Base-by-base conservation (phyloP, 2,329 filamentous ascomycete species). In the Penicillium sp. region DNA sequence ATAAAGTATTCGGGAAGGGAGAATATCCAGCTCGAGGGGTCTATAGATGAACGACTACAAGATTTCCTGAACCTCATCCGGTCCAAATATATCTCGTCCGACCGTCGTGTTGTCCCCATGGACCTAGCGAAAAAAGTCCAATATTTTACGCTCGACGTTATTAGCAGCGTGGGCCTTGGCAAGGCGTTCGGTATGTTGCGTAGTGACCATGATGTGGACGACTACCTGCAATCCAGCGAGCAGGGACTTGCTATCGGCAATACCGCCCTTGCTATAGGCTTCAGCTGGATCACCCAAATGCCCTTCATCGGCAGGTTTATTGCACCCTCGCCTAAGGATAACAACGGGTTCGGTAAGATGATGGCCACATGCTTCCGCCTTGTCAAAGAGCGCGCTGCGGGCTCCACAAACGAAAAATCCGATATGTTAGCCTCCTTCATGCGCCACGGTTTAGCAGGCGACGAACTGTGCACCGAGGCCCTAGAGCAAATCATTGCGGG, bases 81-180 rank as follows among this genome's bases (percentile, higher is more conserved):
- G 54, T 63, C 59, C n/a, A 80, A 79, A 58, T 78, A 80, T 37
- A 68, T 77, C 5, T 71, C 69, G 5, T 70, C 58, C 15, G 65
- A 69, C 34, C 68, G 46, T 16, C 50, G 55, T 16, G 34, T 66
- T 9, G 53, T 60, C 8, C 65, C 69, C 1, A 59, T 83, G 61
- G 80, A 84, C 54, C 63, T 80, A 49, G 77, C 74, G 3, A 68
- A 69, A 6, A 80, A 81, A 56, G 73, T 76, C 3, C 79, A 82
- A 40, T 83, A 75, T 68, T 79, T 84, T 52, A 82, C 81, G 0
- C 68, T 85, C 5, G 83, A 85, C 55, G 77, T 83, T 38, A 82
- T 86, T 58, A 80, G 76, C 34, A 75, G 77, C 41, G 64, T 85
- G 5, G 79, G 79, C 0, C 79, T 84, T 42, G 82, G 82, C 12